Evolutionary conservation across 805 yeast species (phyloP).

Genomic region (Ogataea populi-albae): DNA sequence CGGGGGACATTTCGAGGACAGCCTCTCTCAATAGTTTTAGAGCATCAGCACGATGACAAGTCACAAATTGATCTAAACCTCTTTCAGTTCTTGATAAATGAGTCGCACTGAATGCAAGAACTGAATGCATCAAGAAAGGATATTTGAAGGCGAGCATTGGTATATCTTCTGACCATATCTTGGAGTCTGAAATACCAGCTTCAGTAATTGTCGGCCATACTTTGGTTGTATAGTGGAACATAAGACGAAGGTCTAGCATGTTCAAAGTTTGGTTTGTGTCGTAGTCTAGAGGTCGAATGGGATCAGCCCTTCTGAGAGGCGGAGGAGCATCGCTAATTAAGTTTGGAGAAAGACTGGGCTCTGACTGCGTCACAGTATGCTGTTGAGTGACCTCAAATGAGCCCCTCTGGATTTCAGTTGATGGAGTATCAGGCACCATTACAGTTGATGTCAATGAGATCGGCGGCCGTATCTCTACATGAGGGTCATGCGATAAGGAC

Average conservation of each 20-base stretch:
- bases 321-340: constrained; percentile 29
- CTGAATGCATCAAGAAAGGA: constrained; percentile 89
- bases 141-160: constrained; percentile 84
- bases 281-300: constrained; percentile 17
- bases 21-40: constrained; percentile 77
- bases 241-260: constrained; percentile 72
- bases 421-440: too few species aligned
- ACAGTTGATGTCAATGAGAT: too few species aligned
- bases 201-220: constrained; percentile 87
- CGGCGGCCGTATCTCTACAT: too few species aligned
- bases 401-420: too few species aligned
- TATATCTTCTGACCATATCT: constrained; percentile 84
- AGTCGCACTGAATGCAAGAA: constrained; percentile 88
- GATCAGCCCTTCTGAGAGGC: constrained; percentile 14
- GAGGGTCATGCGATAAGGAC: too few species aligned
- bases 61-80: constrained; percentile 76
- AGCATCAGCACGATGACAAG: constrained; percentile 86
- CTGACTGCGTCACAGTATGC: constrained; percentile 9
- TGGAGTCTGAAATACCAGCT: constrained; percentile 83
- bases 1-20: constrained; percentile 75
- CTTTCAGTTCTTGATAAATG: constrained; percentile 77
- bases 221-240: constrained; percentile 82
- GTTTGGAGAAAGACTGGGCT: constrained; percentile 30
- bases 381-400: constrained; percentile 4
- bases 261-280: constrained; percentile 43